A percentile compares a stretch with the other conserved stretches of the same genome.
Conservation (phyloP, 139 green algal species). For the Ettlia oleoabundans region DNA sequence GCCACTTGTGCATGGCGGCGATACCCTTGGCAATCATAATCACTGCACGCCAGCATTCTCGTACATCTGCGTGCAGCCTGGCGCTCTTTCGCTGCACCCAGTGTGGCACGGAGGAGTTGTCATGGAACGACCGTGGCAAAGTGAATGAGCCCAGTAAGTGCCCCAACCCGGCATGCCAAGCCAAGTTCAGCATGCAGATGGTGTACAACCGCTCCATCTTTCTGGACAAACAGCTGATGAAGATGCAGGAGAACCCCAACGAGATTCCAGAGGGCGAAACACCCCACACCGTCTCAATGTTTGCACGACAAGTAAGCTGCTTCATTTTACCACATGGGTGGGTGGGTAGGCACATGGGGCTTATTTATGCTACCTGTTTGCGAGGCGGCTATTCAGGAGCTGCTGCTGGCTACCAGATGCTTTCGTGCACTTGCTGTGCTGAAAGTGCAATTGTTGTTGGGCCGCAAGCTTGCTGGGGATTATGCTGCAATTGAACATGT, state of each 20-base stretch:
- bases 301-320: conserved; percentile 57
- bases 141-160: conserved; percentile 88
- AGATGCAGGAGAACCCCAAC: conserved; percentile 91
- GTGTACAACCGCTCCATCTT: conserved; percentile 89
- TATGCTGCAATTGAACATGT: not conserved
- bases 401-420: too few relatives aligned
- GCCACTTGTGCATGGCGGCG: too few relatives aligned
- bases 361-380: too few relatives aligned
- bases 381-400: too few relatives aligned
- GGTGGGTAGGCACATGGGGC: too few relatives aligned
- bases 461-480: too few relatives aligned
- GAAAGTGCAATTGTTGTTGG: too few relatives aligned
- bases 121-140: conserved; percentile 62
- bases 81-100: conserved; percentile 61
- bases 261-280: conserved; percentile 98
- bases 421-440: too few relatives aligned
- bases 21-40: too few relatives aligned
- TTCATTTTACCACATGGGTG: too few relatives aligned
- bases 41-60: too few relatives aligned
- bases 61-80: conserved; percentile 52
- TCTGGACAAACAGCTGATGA: conserved; percentile 90
- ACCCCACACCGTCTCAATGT: conserved; percentile 89
- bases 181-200: conserved; percentile 70
- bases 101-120: conserved; percentile 44
- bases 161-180: conserved; percentile 58